A percentile compares a stretch with the other conserved stretches of the same genome.
Conservation (phyloP, 164 flowering plant genomes). For the Magnolia changhungtana region DNA sequence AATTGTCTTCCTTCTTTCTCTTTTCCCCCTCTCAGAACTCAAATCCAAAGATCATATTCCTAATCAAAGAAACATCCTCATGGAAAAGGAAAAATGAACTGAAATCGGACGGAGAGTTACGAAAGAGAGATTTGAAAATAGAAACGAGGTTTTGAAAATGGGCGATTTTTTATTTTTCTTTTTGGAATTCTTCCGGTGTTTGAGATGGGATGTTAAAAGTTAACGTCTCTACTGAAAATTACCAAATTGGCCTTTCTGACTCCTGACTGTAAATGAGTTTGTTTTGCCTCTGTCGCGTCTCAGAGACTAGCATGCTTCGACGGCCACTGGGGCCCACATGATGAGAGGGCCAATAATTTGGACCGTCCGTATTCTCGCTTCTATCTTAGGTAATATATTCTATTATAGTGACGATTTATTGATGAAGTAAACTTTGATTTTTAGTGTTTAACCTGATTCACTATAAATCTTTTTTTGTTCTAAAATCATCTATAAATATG, state of each 20-base stretch:
- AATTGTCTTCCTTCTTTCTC: background rate
- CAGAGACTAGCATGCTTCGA: too few relatives aligned
- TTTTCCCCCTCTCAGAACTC: background rate
- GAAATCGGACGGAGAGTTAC: background rate
- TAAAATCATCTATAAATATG: too few relatives aligned
- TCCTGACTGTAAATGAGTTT: background rate
- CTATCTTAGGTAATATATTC: too few relatives aligned
- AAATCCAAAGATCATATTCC: background rate
- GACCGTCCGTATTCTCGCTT: too few relatives aligned
- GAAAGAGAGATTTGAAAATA: background rate
- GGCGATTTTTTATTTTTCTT: too few relatives aligned
- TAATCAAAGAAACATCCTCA: background rate
- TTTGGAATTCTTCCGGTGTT: background rate
- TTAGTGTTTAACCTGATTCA: too few relatives aligned
- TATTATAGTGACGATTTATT: too few relatives aligned
- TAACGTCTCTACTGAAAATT: background rate
- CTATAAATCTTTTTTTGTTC: too few relatives aligned
- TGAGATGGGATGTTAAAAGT: background rate
- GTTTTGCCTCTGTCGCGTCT: too few relatives aligned
- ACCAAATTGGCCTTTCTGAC: background rate
- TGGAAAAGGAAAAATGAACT: background rate
- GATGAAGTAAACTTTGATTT: too few relatives aligned
- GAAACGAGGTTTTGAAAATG: background rate
- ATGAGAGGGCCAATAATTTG: too few relatives aligned
- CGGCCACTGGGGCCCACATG: too few relatives aligned